Conservation (phyloP, 768 basidiomycete genomes). For the Calvatia gigantea region DNA sequence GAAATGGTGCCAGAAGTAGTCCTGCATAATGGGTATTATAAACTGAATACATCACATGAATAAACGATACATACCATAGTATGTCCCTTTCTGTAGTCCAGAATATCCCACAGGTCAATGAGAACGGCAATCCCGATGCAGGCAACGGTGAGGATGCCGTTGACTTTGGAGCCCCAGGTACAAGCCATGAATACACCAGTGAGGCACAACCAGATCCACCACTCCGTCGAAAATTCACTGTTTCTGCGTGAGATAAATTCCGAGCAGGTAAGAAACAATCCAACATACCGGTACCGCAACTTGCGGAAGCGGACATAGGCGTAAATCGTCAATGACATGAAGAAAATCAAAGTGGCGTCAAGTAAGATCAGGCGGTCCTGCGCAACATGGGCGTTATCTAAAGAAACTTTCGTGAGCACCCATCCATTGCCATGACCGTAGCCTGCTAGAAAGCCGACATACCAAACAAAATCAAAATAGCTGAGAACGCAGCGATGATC, state of each 20-base stretch:
- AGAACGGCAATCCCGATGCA: slow-evolving; percentile 89
- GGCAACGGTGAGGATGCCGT: slow-evolving; percentile 87
- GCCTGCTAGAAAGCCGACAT: slow-evolving; percentile 27
- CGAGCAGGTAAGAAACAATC: slow-evolving; percentile 10
- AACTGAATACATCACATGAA: slow-evolving; percentile 6
- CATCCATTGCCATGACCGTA: background rate
- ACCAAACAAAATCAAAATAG: slow-evolving; percentile 86
- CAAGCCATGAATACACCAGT: slow-evolving; percentile 95
- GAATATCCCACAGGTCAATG: slow-evolving; percentile 91
- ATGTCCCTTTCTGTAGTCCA: slow-evolving; percentile 77
- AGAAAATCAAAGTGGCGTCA: slow-evolving; percentile 92
- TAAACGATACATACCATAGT: slow-evolving; percentile 56
- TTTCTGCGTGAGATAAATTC: background rate
- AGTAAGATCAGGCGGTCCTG: slow-evolving; percentile 97
- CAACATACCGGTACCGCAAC: slow-evolving; percentile 75
- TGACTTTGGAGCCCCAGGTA: slow-evolving; percentile 97
- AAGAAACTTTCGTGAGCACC: background rate
- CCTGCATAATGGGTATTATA: slow-evolving; percentile 39
- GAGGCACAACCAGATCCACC: slow-evolving; percentile 93
- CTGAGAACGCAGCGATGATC: slow-evolving; percentile 86
- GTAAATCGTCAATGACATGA: slow-evolving; percentile 92
- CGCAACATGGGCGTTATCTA: slow-evolving; percentile 94
- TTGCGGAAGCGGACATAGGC: slow-evolving; percentile 94
- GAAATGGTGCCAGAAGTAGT: slow-evolving; percentile 89
- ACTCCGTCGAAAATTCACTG: slow-evolving; percentile 83